phyloP scores from a whole-genome alignment of 768 basidiomycete species.

The Mycena sanguinolenta region DNA sequence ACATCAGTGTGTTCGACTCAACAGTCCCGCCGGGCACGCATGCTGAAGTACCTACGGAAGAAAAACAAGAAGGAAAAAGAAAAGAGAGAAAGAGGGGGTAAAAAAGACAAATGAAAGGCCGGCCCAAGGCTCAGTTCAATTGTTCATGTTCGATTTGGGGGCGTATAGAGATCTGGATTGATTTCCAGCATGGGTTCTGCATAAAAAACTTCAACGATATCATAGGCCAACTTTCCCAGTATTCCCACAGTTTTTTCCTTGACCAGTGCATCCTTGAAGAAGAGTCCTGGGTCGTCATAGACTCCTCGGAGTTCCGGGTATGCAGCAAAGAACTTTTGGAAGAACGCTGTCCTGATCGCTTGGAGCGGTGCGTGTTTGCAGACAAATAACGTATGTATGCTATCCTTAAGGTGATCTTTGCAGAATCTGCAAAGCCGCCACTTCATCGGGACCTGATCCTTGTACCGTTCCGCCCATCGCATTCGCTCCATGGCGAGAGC shows the following conservation, averaged over 20 bases:
- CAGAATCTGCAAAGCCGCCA: too few relatives aligned
- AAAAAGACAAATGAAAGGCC: too few relatives aligned
- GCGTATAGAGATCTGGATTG: constrained; percentile 15
- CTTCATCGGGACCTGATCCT: too few relatives aligned
- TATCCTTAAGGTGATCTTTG: too few relatives aligned
- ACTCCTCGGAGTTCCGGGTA: not conserved
- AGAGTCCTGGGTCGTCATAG: too few relatives aligned
- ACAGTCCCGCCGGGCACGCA: too few relatives aligned
- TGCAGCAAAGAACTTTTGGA: not conserved
- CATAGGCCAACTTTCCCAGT: constrained; percentile 10
- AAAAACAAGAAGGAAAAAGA: too few relatives aligned
- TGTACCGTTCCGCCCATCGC: not conserved
- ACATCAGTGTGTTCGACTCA: too few relatives aligned
- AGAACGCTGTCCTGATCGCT: not conserved
- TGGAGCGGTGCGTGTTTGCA: not conserved
- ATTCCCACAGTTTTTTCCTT: constrained; percentile 7
- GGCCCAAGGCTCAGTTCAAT: too few relatives aligned
- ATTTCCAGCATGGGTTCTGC: constrained; percentile 7
- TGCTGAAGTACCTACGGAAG: too few relatives aligned
- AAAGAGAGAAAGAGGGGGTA: too few relatives aligned
- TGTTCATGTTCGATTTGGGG: too few relatives aligned
- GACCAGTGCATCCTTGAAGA: constrained; percentile 7
- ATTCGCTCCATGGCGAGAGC: not conserved
- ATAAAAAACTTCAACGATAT: constrained; percentile 12
- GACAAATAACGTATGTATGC: not conserved